Conservation (phyloP, 1,284 basidiomycete species). For the Puccinia novopanici region DNA sequence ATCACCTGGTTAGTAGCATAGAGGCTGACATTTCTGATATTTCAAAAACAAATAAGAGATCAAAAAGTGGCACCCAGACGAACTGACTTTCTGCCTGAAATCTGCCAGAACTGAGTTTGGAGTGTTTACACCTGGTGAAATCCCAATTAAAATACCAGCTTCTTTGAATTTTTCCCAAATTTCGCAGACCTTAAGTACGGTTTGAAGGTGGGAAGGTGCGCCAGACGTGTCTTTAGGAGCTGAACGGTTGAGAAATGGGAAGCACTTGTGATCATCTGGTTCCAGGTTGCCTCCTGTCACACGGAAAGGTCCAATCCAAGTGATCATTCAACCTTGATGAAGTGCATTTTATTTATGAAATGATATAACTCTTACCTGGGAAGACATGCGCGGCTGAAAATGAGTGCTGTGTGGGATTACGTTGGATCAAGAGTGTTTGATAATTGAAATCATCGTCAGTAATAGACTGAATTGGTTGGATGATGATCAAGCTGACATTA, state of each 20-base stretch:
- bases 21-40: background rate
- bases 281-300: constrained; percentile 54
- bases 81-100: constrained; percentile 45
- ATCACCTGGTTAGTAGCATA: too few relatives aligned
- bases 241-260: constrained; percentile 12
- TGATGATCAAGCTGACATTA: too few relatives aligned
- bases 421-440: constrained; percentile 53
- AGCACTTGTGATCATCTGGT: constrained; percentile 23
- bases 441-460: constrained; percentile 54
- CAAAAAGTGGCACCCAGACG: background rate
- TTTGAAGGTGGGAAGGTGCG: constrained; percentile 3
- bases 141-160: constrained; percentile 53
- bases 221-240: background rate
- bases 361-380: constrained; percentile 51
- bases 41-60: constrained; percentile 22
- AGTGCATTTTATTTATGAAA: background rate
- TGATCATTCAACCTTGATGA: background rate
- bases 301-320: background rate
- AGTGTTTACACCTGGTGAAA: constrained; percentile 39
- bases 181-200: constrained; percentile 53
- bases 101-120: constrained; percentile 24
- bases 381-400: constrained; percentile 54
- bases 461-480: constrained; percentile 51
- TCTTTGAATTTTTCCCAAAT: constrained; percentile 57
- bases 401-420: constrained; percentile 48